phyloP scores from a whole-genome alignment of 2,329 filamentous ascomycete genomes.

The Diatrype stigma region DNA sequence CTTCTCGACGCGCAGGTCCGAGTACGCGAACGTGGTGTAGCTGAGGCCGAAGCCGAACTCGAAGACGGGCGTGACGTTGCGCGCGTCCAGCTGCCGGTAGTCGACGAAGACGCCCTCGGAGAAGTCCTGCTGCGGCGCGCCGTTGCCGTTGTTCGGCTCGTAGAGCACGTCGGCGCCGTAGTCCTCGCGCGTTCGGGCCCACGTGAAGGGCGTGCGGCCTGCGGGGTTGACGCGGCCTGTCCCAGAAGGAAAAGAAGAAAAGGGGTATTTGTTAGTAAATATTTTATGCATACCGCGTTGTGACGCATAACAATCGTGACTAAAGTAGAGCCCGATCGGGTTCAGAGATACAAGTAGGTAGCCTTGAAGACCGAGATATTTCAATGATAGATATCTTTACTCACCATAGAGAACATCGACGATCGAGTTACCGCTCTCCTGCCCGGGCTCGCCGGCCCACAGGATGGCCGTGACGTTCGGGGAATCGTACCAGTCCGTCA shows the following conservation, averaged over 20 bases:
- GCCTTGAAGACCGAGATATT: no score
- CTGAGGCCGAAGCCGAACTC: conserved; percentile 79
- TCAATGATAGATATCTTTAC: no score
- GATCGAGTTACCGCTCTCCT: conserved; percentile 77
- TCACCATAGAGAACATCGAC: conserved; percentile 72
- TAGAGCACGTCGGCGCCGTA: conserved; percentile 68
- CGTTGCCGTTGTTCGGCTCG: conserved; percentile 62
- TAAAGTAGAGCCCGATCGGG: no score
- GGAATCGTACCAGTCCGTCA: conserved; percentile 70
- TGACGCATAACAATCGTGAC: no score
- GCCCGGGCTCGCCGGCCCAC: conserved; percentile 77
- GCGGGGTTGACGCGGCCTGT: conserved; percentile 65
- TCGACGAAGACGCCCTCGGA: conserved; percentile 78
- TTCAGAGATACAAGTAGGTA: no score
- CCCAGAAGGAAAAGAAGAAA: not conserved
- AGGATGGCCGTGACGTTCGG: conserved; percentile 80
- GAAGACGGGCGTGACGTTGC: conserved; percentile 64
- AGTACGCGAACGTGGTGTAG: conserved; percentile 76
- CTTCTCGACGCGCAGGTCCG: conserved; percentile 57
- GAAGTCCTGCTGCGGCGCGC: conserved; percentile 69
- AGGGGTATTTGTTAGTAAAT: no score
- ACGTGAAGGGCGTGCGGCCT: conserved; percentile 76
- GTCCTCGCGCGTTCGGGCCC: conserved; percentile 62
- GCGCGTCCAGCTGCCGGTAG: conserved; percentile 69
- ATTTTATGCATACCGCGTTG: no score